Evolutionary conservation across 75 land plant genomes (phyloP), one percentile per base, ranked within the genome.

Genomic region (Cunninghamia lanceolata): DNA sequence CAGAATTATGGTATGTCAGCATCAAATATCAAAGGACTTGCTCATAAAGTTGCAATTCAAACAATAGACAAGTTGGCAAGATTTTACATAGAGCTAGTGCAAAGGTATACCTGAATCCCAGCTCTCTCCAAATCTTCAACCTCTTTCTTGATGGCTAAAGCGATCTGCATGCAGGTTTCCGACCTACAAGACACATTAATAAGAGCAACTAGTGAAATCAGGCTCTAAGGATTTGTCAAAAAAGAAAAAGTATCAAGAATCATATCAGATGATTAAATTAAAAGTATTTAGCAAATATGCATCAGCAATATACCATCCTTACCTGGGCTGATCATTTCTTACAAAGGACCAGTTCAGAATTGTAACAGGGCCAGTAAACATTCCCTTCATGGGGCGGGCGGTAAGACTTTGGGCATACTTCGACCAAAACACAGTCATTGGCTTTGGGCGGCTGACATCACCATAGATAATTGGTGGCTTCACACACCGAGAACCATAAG

Each of bases 291-390:
- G 81, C 81, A 25, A 25, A 40, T 78, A 38, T 16, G 14, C 59
- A 75, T 17, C 8, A 75, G 4, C 8, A 36, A 14, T 75, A 35
- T 16, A 38, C 36, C 78, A 75, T 38, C 36, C 88, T 71, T 40
- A 92, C 92, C 93, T 89, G 15, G 92, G 89, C 85, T 92, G 93
- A 80, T 92, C 93, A 87, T 88, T 84, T 84, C 93, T 85, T 50
- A 92, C 93, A 86, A 92, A 92, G 47, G 93, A 92, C 93, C 93
- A 91, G 83, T 90, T 92, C 34, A 92, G 88, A 45, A 90, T 90
- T 39, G 93, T 92, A 38, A 86, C 93, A 35, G 91, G 93, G 9
- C 89, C 91, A 25, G 90, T 90, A 59, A 93, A 86, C 94, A 93
- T 93, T 80, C 94, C 94, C 91, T 93, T 93, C 94, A 93, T 91